Conservation (phyloP, 2,329 filamentous ascomycete genomes). For the Botryosphaeria dothidea region DNA sequence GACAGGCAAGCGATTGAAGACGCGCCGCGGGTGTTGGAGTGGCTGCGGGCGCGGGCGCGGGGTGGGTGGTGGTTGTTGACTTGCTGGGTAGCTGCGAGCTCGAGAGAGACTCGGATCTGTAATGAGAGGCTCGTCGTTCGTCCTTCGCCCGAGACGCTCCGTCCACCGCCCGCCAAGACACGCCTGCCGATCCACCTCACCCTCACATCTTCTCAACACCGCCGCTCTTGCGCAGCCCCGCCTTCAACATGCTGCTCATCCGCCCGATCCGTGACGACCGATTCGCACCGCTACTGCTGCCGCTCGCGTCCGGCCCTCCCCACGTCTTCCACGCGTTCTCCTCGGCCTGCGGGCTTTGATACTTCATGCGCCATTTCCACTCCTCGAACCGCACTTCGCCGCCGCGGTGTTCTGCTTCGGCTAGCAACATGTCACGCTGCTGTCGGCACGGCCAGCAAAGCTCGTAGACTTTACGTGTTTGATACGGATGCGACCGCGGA, state of each 20-base stretch:
- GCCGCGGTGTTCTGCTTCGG: background rate
- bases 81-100: constrained; percentile 1
- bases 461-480: constrained; percentile 33
- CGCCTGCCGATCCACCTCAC: background rate
- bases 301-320: constrained; percentile 21
- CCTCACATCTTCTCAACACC: background rate
- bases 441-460: constrained; percentile 35
- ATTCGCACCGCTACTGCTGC: background rate
- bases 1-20: background rate
- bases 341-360: constrained; percentile 32
- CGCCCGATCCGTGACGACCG: background rate
- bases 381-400: constrained; percentile 37
- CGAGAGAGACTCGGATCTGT: background rate
- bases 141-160: background rate
- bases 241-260: constrained; percentile 13
- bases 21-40: background rate
- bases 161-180: constrained; percentile 7
- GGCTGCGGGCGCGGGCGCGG: background rate
- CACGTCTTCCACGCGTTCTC: constrained; percentile 29
- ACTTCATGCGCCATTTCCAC: constrained; percentile 44
- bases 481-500: constrained; percentile 36
- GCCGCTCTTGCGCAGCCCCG: constrained; percentile 15
- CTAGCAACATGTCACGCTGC: constrained; percentile 29
- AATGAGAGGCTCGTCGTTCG: constrained; percentile 17
- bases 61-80: background rate